These are phyloP conservation scores for Ilyonectria mors-panacis DNA, from an alignment of 2,329 filamentous ascomycete species.

Conservation along the genomic window DNA sequence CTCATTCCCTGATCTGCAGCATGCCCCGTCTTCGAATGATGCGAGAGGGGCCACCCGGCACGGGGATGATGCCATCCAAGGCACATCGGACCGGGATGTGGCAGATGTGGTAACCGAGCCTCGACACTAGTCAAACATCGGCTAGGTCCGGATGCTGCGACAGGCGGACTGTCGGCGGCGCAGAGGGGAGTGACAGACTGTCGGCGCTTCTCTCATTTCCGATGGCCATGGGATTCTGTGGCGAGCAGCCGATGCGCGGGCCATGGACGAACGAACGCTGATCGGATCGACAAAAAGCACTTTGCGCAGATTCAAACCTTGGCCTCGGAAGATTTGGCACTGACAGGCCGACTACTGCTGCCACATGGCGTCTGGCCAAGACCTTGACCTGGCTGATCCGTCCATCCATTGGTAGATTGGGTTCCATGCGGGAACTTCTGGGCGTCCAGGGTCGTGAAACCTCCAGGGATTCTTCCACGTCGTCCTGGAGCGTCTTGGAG, in stretches of 20 bases:
- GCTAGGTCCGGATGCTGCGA: neutral
- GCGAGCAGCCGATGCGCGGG: neutral
- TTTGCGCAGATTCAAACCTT: neutral
- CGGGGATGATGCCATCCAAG: constrained; percentile 11
- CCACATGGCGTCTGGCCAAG: neutral
- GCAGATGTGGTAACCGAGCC: constrained; percentile 1
- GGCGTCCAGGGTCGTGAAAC: constrained; percentile 16
- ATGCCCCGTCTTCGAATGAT: neutral
- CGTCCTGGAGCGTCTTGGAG: neutral
- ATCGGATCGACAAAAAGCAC: constrained; percentile 4
- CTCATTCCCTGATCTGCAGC: neutral
- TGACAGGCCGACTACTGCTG: neutral
- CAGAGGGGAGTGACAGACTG: neutral
- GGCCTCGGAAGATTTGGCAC: neutral
- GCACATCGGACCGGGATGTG: constrained; percentile 13
- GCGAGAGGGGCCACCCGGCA: constrained; percentile 2
- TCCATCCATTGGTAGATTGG: constrained; percentile 1
- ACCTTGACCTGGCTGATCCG: neutral
- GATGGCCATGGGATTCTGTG: neutral
- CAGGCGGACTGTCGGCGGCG: neutral
- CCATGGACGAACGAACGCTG: neutral
- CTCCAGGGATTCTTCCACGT: neutral
- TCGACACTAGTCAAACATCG: constrained; percentile 17
- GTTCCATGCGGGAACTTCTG: constrained; percentile 4
- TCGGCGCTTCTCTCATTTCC: neutral